phyloP scores from a whole-genome alignment of 768 basidiomycete species.

The Dictyophora rubrovolvata region DNA sequence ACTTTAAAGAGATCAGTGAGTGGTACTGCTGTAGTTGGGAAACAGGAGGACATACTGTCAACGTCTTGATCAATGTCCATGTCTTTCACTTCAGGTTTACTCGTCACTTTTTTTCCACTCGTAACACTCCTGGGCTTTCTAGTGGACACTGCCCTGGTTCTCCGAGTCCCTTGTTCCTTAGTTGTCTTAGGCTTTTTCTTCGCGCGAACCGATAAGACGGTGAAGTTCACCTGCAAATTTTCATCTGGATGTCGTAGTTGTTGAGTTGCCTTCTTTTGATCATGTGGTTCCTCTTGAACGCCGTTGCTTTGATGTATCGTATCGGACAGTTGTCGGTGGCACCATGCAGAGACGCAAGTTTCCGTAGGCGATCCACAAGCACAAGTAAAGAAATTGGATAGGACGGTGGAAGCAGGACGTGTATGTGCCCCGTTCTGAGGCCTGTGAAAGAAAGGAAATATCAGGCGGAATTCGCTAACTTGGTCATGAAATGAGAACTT shows the following conservation, averaged over 20 bases:
- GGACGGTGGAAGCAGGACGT: constrained; percentile 27
- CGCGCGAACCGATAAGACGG: too few relatives aligned
- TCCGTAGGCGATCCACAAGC: constrained; percentile 44
- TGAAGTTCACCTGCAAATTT: neutral
- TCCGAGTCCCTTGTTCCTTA: constrained; percentile 8
- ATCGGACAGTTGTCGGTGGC: neutral
- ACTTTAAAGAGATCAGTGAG: too few relatives aligned
- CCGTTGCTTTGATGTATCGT: too few relatives aligned
- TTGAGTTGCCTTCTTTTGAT: too few relatives aligned
- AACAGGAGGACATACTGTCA: too few relatives aligned
- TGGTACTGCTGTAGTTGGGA: too few relatives aligned
- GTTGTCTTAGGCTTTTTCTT: constrained; percentile 12
- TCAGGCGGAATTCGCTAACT: neutral
- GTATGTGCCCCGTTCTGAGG: constrained; percentile 5
- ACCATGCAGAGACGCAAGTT: constrained; percentile 7
- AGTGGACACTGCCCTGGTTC: too few relatives aligned
- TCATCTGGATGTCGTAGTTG: neutral
- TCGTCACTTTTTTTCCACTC: too few relatives aligned
- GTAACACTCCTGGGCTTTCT: too few relatives aligned
- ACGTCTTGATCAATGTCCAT: too few relatives aligned
- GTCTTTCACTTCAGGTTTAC: too few relatives aligned
- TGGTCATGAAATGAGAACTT: neutral
- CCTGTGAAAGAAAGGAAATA: constrained; percentile 6
- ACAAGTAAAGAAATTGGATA: constrained; percentile 64
- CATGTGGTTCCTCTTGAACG: too few relatives aligned